A percentile compares a stretch with the other conserved stretches of the same genome.
Conservation (phyloP, 345 rosid species). For the Euphorbia peplus region DNA sequence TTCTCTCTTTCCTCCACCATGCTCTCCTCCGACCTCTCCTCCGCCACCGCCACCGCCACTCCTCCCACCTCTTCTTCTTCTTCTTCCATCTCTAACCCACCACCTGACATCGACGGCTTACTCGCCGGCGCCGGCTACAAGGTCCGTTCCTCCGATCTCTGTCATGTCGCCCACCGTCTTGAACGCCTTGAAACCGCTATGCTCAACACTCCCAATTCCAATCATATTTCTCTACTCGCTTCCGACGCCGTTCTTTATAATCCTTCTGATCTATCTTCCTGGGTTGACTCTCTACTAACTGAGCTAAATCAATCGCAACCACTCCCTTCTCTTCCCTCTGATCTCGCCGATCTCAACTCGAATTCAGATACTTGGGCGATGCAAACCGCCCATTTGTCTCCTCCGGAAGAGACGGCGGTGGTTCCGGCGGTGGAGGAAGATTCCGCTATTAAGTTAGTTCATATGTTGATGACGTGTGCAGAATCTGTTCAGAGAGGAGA, state of each 20-base stretch:
- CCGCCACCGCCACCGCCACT: constrained; percentile 18
- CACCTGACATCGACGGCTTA: constrained; percentile 43
- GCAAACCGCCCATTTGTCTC: constrained; percentile 9
- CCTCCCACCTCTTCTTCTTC: constrained; percentile 36
- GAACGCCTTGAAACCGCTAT: constrained; percentile 60
- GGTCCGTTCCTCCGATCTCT: constrained; percentile 55
- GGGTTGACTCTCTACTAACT: constrained; percentile 60
- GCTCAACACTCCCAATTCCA: constrained; percentile 41
- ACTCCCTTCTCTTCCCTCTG: constrained; percentile 25
- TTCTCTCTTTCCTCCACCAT: constrained; percentile 3
- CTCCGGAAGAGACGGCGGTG: constrained; percentile 22
- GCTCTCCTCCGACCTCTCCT: constrained; percentile 29
- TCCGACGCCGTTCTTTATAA: constrained; percentile 52
- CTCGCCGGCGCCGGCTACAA: constrained; percentile 66
- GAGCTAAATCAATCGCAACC: constrained; percentile 42
- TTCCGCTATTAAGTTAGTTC: constrained; percentile 73
- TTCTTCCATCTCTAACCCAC: constrained; percentile 28
- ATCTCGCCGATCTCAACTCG: constrained; percentile 33
- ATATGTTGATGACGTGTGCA: constrained; percentile 69
- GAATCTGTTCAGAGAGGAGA: constrained; percentile 69
- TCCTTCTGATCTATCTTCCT: constrained; percentile 61
- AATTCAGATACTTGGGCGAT: constrained; percentile 25
- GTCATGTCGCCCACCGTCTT: constrained; percentile 56
- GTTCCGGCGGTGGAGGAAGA: constrained; percentile 59
- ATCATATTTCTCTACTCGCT: constrained; percentile 38